Percentiles rank a stretch among this genome's conserved stretches.
These are phyloP conservation scores for Ustilago bromivora DNA, from an alignment of 1,284 basidiomycete genomes.

Conservation along the genomic window DNA sequence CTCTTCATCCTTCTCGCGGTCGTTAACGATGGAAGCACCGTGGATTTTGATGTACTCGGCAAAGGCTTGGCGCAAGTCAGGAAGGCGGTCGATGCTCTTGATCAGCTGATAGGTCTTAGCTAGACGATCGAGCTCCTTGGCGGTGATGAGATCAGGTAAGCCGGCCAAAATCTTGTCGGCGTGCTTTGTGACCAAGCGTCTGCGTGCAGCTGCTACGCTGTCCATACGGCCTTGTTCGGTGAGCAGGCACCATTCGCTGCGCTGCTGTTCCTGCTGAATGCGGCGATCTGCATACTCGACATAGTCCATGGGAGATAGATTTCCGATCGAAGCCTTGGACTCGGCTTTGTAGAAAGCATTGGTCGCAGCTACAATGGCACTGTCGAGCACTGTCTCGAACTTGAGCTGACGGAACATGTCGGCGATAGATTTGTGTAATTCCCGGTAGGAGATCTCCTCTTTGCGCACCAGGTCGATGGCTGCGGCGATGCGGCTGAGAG, in stretches of 20 bases:
- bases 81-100: slow-evolving; percentile 38
- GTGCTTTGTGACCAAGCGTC: slow-evolving; percentile 48
- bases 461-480: slow-evolving; percentile 45
- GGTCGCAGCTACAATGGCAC: slow-evolving; percentile 38
- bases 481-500: slow-evolving; percentile 29
- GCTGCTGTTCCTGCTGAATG: slow-evolving; percentile 47
- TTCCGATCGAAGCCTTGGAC: slow-evolving; percentile 22
- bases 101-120: slow-evolving; percentile 44
- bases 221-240: slow-evolving; percentile 23
- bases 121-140: slow-evolving; percentile 32
- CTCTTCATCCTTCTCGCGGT: slow-evolving; percentile 57
- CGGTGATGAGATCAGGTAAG: slow-evolving; percentile 49
- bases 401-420: slow-evolving; percentile 53
- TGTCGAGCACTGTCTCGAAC: slow-evolving; percentile 43
- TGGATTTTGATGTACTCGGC: slow-evolving; percentile 48
- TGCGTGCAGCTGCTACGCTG: slow-evolving; percentile 37
- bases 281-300: slow-evolving; percentile 47
- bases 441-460: slow-evolving; percentile 28
- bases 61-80: slow-evolving; percentile 51
- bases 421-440: slow-evolving; percentile 44
- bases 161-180: slow-evolving; percentile 42
- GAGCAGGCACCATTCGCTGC: slow-evolving; percentile 48
- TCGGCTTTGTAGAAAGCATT: slow-evolving; percentile 48
- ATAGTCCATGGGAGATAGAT: slow-evolving; percentile 34
- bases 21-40: slow-evolving; percentile 56